Base-by-base conservation (phyloP, 345 rosid species). In the Limnanthes douglasii region DNA sequence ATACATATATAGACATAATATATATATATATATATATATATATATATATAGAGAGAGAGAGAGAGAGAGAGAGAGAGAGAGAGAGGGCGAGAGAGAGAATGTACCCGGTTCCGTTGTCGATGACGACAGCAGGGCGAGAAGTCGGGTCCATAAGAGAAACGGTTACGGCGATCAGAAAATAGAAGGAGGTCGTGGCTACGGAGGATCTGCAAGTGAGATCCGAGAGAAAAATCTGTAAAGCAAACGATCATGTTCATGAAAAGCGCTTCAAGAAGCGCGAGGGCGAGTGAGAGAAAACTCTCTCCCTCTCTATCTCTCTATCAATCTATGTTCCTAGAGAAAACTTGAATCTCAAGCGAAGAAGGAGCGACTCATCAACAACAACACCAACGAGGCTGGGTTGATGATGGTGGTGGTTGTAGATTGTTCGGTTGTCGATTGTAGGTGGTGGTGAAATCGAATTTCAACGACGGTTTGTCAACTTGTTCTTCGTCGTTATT, bases 51-150 rank as follows among this genome's bases (percentile, higher is more conserved):
- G n/a, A n/a, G n/a, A n/a, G n/a, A n/a, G n/a, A n/a, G n/a, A n/a
- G n/a, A n/a, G 14, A 6, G 27, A 14, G 6, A 10, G 3, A 16
- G 11, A n/a, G n/a, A n/a, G n/a, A 26, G 18, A 2, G 6, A 2
- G 30, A 6, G 30, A 9, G 11, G 6, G n/a, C 30, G 30, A 15
- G 9, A 16, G 2, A 9, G 1, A 20, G 6, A 11, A 44, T 34
- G 11, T 70, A 88, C 98, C 98, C 98, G 26, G 98, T 72, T 43
- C 99, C 99, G 48, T 73, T 80, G 64, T 90, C 99, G 64, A 90
- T 80, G 60, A 90, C 99, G 60, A 90, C 76, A 32, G 99, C 83
- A 15, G 96, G 96, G 26, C 99, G 85, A 48, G 76, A 66, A 26
- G 88, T 59, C 37, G 96, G 80, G 60, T 80, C 99, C 99, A 90